These are phyloP conservation scores for Microstegium vimineum DNA, from an alignment of 176 grass and related monocot genomes.

Conservation along the genomic window DNA sequence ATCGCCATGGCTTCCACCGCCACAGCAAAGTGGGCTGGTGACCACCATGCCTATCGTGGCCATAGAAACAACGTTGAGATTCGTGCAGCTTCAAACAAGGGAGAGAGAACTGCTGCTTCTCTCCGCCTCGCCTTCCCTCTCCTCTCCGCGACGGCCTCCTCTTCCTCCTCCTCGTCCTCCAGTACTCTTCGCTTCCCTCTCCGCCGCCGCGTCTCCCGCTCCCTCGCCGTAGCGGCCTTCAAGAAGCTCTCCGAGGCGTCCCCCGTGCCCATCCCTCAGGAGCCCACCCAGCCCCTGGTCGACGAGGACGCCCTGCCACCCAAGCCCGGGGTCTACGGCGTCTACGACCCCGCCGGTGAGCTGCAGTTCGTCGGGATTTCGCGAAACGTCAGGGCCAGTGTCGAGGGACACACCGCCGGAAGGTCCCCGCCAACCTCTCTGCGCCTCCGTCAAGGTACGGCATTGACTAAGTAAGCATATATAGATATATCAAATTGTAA, in stretches of 20 bases:
- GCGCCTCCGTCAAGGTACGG: slow-evolving; percentile 68
- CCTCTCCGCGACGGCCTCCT: neutral
- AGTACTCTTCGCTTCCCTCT: neutral
- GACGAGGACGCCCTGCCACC: slow-evolving; percentile 32
- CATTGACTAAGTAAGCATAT: neutral
- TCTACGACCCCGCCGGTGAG: slow-evolving; percentile 51
- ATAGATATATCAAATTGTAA: too few species aligned
- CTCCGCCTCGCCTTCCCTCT: slow-evolving; percentile 9
- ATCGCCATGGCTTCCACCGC: slow-evolving; percentile 17
- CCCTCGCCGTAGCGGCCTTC: slow-evolving; percentile 1
- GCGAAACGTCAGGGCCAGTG: slow-evolving; percentile 67
- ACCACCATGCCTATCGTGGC: too few species aligned
- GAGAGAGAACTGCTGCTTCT: too few species aligned
- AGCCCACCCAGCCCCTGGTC: slow-evolving; percentile 16
- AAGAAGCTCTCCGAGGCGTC: slow-evolving; percentile 53
- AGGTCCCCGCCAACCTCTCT: slow-evolving; percentile 64
- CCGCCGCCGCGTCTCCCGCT: neutral
- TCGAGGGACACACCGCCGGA: slow-evolving; percentile 68
- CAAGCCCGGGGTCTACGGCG: slow-evolving; percentile 52
- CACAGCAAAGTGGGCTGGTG: too few species aligned
- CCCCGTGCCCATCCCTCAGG: slow-evolving; percentile 37
- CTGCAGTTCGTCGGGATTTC: slow-evolving; percentile 91
- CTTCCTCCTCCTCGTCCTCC: neutral
- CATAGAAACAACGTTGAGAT: too few species aligned
- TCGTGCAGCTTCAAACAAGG: too few species aligned